Evolutionary conservation across 2,329 filamentous ascomycete genomes (phyloP), one percentile per base, ranked within the genome.

Genomic region (Talaromyces verruculosus): DNA sequence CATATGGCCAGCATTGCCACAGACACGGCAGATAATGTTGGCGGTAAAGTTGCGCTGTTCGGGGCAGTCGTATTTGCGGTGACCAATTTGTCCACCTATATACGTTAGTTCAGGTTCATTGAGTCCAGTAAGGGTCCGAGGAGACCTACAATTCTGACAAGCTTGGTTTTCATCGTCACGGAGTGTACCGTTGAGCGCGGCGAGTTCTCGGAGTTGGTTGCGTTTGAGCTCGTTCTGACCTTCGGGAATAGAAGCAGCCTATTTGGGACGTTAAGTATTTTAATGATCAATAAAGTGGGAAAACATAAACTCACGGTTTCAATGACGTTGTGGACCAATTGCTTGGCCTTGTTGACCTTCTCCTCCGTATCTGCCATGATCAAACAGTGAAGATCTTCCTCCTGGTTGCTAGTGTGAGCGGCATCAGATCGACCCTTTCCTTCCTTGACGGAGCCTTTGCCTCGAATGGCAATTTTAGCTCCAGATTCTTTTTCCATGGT

Each of bases 281-380:
- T 28, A 17, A 55, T n/a, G 8, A 41, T 17, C 4, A 10, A 35
- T 39, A 57, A 35, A 61, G 57, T 49, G 11, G n/a, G 13, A 5
- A 45, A 8, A 37, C n/a, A 6, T 15, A 28, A 53, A 87, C 90
- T 83, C 85, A 96, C 94, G 67, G 95, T 99, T 81, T 99, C 95
- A 76, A 99, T 98, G 75, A 99, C 91, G 72, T 98, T 97, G 81
- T 99, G 94, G 69, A 99, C 97, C 68, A 98, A 82, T 81, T 96
- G 93, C 85, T 98, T 99, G 71, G 95, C 95, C 82, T 98, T 99
- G 84, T 96, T 96, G 78, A 99, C 93, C 84, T 99, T 99, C 69
- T 99, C 95, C 83, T 99, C 96, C 43, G 94, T 98, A 76, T 99
- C 95, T 75, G 95, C 95, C 95, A 99, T 99, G 83, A 99, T 98